A percentile compares a stretch with the other conserved stretches of the same genome.
Conservation (phyloP, 2,329 filamentous ascomycete species). For the Aureobasidium sp. region DNA sequence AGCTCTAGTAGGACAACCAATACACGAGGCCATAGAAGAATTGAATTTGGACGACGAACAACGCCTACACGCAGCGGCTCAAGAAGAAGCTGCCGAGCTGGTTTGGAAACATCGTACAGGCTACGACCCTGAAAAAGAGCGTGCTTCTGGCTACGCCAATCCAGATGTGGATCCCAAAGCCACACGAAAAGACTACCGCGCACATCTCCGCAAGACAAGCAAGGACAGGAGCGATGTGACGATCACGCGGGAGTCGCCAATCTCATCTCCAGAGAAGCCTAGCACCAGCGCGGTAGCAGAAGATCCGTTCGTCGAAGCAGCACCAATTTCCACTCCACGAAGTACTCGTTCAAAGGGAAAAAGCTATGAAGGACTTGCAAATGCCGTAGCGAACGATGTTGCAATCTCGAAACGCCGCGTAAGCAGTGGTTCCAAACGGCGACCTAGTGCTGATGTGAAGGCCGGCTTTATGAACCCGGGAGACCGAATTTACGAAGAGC, state of each 20-base stretch:
- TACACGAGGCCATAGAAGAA: slow-evolving; percentile 66
- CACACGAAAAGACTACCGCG: slow-evolving; percentile 49
- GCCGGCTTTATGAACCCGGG: slow-evolving; percentile 61
- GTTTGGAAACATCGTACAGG: slow-evolving; percentile 72
- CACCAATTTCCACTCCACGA: not conserved
- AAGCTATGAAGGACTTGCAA: slow-evolving; percentile 31
- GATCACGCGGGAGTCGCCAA: not conserved
- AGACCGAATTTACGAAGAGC: slow-evolving; percentile 86
- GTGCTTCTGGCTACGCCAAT: slow-evolving; percentile 34
- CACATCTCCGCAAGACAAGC: slow-evolving; percentile 51
- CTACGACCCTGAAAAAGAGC: slow-evolving; percentile 54
- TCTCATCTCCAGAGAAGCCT: not conserved
- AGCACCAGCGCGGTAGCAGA: not conserved
- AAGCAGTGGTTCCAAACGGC: slow-evolving; percentile 56
- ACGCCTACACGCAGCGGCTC: slow-evolving; percentile 61
- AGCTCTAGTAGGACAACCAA: slow-evolving; percentile 46
- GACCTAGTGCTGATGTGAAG: slow-evolving; percentile 61
- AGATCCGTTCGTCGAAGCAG: not conserved
- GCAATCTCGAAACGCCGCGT: slow-evolving; percentile 40
- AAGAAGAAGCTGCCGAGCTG: slow-evolving; percentile 70
- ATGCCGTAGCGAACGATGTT: slow-evolving; percentile 30
- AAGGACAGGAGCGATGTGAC: not conserved
- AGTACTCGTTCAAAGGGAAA: slow-evolving; percentile 23
- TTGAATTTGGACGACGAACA: slow-evolving; percentile 60
- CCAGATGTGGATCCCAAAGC: slow-evolving; percentile 28